Evolutionary conservation across 805 yeast genomes (phyloP), one percentile per base, ranked within the genome.

Genomic region (Starmerella sp.): DNA sequence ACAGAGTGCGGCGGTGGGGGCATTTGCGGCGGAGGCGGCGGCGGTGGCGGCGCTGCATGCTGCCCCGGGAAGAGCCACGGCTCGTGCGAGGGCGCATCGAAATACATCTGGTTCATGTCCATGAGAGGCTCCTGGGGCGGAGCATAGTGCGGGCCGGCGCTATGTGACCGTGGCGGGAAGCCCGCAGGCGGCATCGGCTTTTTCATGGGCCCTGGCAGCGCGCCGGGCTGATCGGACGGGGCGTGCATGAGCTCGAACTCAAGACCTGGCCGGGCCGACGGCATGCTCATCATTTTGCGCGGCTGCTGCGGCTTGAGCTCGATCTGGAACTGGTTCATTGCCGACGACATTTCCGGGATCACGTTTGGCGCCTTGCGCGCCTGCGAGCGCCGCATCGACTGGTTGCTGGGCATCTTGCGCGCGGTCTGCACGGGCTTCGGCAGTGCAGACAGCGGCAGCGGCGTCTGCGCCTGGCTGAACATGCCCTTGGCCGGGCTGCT

Each of bases 401-500:
- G 32, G 17, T 48, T 51, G 31, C 57, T 51, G 6, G 57, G 57
- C 38, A 53, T 31, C 29, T 57, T 59, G 31, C 59, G 59, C 15
- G 62, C 59, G 7, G 60, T 54, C 29, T 32, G 44, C 9, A 48
- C 47, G 2, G 58, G 61, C 17, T 41, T 46, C 13, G 54, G 57
- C 14, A 55, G 55, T 44, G 53, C 51, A 7, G 53, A 28, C 14
- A 52, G 32, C 41, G 59, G 52, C n/a, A 54, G 15, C 11, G 54
- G 54, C 15, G 51, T 32, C 32, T 46, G 51, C 9, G 37, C 49
- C 37, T 58, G 60, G 44, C 52, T 54, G 60, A 60, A 66, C 45
- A 65, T 56, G 3, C 69, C 69, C 59, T 65, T 63, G 31, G 69
- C 69, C 2, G 69, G 69, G 35, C 66, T 59, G 34, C 62, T 56